A percentile compares a stretch with the other conserved stretches of the same genome.
These are phyloP conservation scores for Pestalotiopsis fici DNA, from an alignment of 2,329 filamentous ascomycete species.

Conservation along the genomic window DNA sequence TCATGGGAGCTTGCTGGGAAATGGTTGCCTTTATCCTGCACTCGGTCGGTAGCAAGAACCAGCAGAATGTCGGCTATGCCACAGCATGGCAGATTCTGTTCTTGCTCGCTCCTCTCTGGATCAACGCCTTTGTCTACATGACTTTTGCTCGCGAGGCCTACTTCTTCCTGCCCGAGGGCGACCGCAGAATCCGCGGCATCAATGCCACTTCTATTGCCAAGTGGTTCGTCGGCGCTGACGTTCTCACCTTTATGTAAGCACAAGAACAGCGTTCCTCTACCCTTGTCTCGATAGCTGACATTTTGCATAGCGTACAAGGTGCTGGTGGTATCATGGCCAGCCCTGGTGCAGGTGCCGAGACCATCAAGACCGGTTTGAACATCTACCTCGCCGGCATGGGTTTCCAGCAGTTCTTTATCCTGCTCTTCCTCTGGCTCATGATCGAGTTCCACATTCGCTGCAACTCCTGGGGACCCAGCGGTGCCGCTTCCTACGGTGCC, in stretches of 20 bases:
- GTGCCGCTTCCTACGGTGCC: background rate
- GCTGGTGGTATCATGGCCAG: conserved; percentile 38
- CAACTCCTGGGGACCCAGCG: conserved; percentile 1
- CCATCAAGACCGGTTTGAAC: conserved; percentile 34
- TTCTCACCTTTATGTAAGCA: conserved; percentile 42
- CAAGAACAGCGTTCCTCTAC: no score
- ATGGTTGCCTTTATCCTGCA: conserved; percentile 37
- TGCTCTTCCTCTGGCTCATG: conserved; percentile 37
- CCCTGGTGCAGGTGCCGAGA: conserved; percentile 17
- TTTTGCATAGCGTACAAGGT: conserved; percentile 33
- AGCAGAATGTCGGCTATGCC: conserved; percentile 34
- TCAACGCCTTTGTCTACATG: conserved; percentile 48
- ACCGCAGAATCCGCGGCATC: conserved; percentile 35
- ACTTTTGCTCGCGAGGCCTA: conserved; percentile 39
- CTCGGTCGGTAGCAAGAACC: conserved; percentile 35
- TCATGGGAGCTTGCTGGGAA: conserved; percentile 41
- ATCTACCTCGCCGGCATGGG: conserved; percentile 40
- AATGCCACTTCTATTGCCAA: conserved; percentile 39
- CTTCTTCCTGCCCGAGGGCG: conserved; percentile 33
- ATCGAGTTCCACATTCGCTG: conserved; percentile 31
- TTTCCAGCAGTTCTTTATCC: conserved; percentile 36
- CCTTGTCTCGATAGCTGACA: background rate
- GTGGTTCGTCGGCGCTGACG: conserved; percentile 48
- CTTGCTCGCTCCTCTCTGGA: conserved; percentile 42
- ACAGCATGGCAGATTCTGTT: conserved; percentile 36